Base-by-base conservation (phyloP, 2,329 filamentous ascomycete species). In the Sporothrix luriei region DNA sequence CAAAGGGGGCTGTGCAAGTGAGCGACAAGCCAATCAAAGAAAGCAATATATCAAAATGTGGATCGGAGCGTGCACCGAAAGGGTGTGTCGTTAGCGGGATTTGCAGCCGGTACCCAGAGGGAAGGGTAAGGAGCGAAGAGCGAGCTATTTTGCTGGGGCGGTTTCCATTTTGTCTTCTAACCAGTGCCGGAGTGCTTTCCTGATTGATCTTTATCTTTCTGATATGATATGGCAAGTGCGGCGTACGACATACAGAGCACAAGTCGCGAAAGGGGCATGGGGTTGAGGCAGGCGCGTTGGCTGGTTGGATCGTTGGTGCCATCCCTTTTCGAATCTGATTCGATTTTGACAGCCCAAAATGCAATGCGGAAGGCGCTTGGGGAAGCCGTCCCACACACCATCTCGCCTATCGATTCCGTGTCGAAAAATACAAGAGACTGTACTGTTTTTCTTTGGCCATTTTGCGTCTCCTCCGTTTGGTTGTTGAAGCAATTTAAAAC, bases 1-100 rank as follows among this genome's bases (percentile, higher is more conserved):
- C 43, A 38, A 70, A 68, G 69, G 69, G 66, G 69, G 69, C 69
- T 71, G 69, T 71, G 69, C 69, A 71, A 70, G 49, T 55, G n/a
- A 9, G 13, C 51, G 38, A 9, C 6, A 3, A 43, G 61, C 69
- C 69, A 71, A 71, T 71, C 59, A 71, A 14, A n/a, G 55, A 19
- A 4, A 11, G n/a, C n/a, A 24, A 48, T 61, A 52, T 68, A 29
- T 68, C 13, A n/a, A 40, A 40, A 46, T 61, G 55, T 68, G 66
- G 66, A 19, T 14, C 26, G 4, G 66, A 55, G 66, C 2, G 67
- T 64, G 67, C 43, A 64, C 64, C 21, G 9, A 55, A 16, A 26
- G 66, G 66, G 67, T 29, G 67, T 69, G 67, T 46, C 33, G 21
- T 64, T 64, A 69, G 38, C 55, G 10, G 43, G 67, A 51, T 49